Percentiles rank a stretch among this genome's conserved stretches.
Evolutionary conservation across 306 rosid species (phyloP).

Genomic region (Rosa multiflora): DNA sequence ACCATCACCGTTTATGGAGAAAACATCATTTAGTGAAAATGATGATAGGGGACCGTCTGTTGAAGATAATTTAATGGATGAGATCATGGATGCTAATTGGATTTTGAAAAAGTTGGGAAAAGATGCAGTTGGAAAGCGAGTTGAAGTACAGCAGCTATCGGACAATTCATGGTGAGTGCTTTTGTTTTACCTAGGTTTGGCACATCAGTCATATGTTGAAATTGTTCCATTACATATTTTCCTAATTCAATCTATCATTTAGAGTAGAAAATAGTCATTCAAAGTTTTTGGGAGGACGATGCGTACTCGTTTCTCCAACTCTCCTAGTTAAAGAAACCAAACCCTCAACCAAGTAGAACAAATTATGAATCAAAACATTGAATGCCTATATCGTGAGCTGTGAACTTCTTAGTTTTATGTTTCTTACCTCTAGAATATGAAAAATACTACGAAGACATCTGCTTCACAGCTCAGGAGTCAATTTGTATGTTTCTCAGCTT

Average conservation of each 20-base stretch:
- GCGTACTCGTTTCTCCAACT: too few species aligned
- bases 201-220: constrained; percentile 1
- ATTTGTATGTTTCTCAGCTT: neutral
- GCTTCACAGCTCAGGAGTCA: neutral
- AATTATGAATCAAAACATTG: neutral
- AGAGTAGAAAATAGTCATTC: neutral
- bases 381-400: neutral
- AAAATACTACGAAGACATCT: neutral
- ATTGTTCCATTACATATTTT: constrained; percentile 2
- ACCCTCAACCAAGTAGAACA: neutral
- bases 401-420: neutral
- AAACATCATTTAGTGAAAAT: constrained; percentile 44
- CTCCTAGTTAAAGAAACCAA: neutral
- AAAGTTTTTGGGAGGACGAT: neutral
- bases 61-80: constrained; percentile 64
- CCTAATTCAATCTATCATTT: neutral
- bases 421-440: neutral
- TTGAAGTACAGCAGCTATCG: constrained; percentile 86
- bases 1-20: constrained; percentile 71
- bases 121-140: constrained; percentile 96
- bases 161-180: constrained; percentile 87
- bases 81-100: constrained; percentile 95
- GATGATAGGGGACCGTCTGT: constrained; percentile 46
- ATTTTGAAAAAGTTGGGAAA: constrained; percentile 88
- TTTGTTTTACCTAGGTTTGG: neutral